These are phyloP conservation scores for Baeospora myosura DNA, from an alignment of 1,284 basidiomycete species.

Conservation along the genomic window DNA sequence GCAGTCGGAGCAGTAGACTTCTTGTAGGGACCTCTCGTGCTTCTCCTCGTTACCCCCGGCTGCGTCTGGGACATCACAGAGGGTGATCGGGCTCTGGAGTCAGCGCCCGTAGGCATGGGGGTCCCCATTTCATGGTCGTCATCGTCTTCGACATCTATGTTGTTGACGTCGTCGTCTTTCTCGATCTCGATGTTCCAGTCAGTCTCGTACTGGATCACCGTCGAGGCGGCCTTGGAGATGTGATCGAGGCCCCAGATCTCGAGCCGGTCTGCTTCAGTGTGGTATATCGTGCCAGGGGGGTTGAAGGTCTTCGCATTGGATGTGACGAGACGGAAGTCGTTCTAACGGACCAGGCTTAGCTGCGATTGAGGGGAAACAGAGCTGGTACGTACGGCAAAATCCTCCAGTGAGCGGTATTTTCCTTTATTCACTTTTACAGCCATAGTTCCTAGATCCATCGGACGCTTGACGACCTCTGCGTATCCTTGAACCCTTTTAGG, in stretches of 20 bases:
- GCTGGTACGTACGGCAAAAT: slow-evolving; percentile 55
- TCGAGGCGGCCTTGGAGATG: slow-evolving; percentile 58
- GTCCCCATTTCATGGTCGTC: slow-evolving; percentile 23
- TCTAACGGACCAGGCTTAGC: slow-evolving; percentile 27
- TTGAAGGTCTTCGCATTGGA: slow-evolving; percentile 71
- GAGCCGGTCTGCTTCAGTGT: slow-evolving; percentile 63
- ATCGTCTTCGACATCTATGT: slow-evolving; percentile 38
- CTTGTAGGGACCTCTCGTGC: slow-evolving; percentile 43
- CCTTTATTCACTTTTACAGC: slow-evolving; percentile 54
- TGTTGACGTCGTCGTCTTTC: slow-evolving; percentile 46
- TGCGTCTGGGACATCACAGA: slow-evolving; percentile 32
- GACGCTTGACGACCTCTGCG: slow-evolving; percentile 55
- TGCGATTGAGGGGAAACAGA: slow-evolving; percentile 1
- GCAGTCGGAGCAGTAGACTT: slow-evolving; percentile 20
- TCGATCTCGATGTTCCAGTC: slow-evolving; percentile 81
- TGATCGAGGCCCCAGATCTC: slow-evolving; percentile 65
- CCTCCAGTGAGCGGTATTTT: slow-evolving; percentile 66
- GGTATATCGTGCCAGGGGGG: slow-evolving; percentile 61
- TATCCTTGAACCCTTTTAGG: slow-evolving; percentile 61
- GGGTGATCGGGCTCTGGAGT: slow-evolving; percentile 25
- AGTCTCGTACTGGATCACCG: slow-evolving; percentile 71
- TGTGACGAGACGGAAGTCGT: slow-evolving; percentile 65
- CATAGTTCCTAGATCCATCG: slow-evolving; percentile 85
- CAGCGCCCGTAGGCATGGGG: slow-evolving; percentile 35
- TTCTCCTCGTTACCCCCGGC: slow-evolving; percentile 25